Conservation (phyloP, 164 flowering plant species). For the Tetracentron sinense region DNA sequence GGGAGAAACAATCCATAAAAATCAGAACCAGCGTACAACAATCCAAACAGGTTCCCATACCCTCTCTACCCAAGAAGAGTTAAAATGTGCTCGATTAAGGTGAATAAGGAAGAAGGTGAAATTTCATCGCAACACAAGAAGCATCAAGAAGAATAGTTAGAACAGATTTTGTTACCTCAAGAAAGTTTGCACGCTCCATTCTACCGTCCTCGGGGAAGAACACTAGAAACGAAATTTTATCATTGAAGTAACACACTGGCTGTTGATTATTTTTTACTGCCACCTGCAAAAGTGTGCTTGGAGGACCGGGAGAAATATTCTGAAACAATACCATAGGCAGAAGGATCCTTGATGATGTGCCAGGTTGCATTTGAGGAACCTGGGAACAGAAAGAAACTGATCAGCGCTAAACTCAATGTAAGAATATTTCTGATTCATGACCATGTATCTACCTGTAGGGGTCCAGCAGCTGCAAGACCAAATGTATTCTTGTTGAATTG, state of each 20-base stretch:
- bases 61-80: no score
- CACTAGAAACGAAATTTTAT: conserved; percentile 58
- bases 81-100: no score
- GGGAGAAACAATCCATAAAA: neutral
- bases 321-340: conserved; percentile 88
- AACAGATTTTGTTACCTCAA: conserved; percentile 56
- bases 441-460: conserved; percentile 59
- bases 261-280: conserved; percentile 97
- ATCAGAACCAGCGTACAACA: neutral
- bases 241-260: conserved; percentile 96
- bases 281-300: conserved; percentile 82
- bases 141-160: neutral
- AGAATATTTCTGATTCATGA: neutral
- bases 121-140: no score
- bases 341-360: conserved; percentile 68
- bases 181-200: conserved; percentile 86
- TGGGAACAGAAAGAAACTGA: conserved; percentile 16
- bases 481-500: conserved; percentile 96
- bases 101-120: no score
- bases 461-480: conserved; percentile 91
- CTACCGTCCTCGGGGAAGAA: conserved; percentile 86
- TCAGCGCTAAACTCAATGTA: neutral
- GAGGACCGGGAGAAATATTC: conserved; percentile 78
- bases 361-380: conserved; percentile 92
- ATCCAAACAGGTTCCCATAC: no score